Percentiles rank a stretch among this genome's conserved stretches.
These are phyloP conservation scores for Parastagonospora avenae DNA, from an alignment of 2,329 filamentous ascomycete genomes.

Conservation along the genomic window DNA sequence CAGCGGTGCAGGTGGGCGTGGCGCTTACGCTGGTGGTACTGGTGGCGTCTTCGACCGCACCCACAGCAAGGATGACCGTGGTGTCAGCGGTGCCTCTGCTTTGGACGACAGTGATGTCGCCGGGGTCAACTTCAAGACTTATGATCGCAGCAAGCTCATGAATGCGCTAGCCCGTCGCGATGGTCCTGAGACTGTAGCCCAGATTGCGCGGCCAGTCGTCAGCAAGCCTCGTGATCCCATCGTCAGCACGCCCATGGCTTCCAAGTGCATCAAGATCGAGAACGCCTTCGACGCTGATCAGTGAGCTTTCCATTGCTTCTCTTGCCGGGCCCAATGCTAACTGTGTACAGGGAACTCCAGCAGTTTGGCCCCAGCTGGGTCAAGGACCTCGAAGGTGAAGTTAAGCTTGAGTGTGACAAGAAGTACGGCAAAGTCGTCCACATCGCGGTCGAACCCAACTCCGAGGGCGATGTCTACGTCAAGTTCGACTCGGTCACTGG, in stretches of 20 bases:
- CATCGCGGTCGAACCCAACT: constrained; percentile 92
- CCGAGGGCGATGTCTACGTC: constrained; percentile 94
- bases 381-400: constrained; percentile 92
- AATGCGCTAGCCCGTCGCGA: constrained; percentile 83
- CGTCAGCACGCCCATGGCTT: constrained; percentile 80
- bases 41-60: constrained; percentile 84
- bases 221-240: constrained; percentile 79
- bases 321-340: constrained; percentile 17
- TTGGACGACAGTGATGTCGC: constrained; percentile 97
- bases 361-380: constrained; percentile 64
- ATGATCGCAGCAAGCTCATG: constrained; percentile 98
- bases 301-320: constrained; percentile 60
- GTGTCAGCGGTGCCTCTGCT: constrained; percentile 85
- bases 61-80: constrained; percentile 86
- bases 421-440: constrained; percentile 98
- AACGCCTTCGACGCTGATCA: constrained; percentile 94
- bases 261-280: constrained; percentile 91
- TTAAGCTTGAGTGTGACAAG: constrained; percentile 87
- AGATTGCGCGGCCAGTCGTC: constrained; percentile 47
- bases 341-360: constrained; percentile 29
- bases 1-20: constrained; percentile 86
- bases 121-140: constrained; percentile 99
- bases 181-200: constrained; percentile 72
- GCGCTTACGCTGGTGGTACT: constrained; percentile 75
- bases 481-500: constrained; percentile 97